These are phyloP conservation scores for Zizania latifolia DNA, from an alignment of 176 grass and related monocot species.

Conservation along the genomic window DNA sequence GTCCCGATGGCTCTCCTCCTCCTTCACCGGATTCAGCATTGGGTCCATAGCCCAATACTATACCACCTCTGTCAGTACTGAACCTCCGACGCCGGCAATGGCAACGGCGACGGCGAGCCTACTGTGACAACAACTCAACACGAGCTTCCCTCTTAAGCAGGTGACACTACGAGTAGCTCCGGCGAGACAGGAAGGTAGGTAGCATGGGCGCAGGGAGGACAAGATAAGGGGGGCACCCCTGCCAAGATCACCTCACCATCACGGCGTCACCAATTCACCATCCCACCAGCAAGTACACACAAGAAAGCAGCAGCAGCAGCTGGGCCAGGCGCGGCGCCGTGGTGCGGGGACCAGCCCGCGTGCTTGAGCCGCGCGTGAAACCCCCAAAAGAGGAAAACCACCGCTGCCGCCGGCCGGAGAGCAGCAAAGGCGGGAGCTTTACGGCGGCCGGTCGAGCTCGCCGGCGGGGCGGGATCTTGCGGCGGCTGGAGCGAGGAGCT, in stretches of 20 bases:
- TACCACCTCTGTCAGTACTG: neutral
- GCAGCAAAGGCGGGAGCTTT: too few relatives aligned
- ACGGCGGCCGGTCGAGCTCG: slow-evolving; percentile 13
- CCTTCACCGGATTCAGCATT: slow-evolving; percentile 54
- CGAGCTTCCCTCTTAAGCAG: neutral
- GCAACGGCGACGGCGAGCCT: too few relatives aligned
- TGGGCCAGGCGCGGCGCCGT: too few relatives aligned
- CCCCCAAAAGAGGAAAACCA: too few relatives aligned
- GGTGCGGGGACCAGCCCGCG: too few relatives aligned
- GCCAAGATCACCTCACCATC: slow-evolving; percentile 8
- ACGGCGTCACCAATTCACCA: neutral
- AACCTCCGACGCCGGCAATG: neutral
- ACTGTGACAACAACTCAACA: neutral
- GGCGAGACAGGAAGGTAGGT: neutral
- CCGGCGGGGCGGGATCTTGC: neutral
- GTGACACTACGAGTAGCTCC: neutral
- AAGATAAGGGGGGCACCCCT: slow-evolving; percentile 24
- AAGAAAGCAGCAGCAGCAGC: neutral
- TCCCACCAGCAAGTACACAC: slow-evolving; percentile 1
- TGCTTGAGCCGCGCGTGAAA: too few relatives aligned
- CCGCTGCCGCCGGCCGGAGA: too few relatives aligned
- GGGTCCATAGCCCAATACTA: slow-evolving; percentile 34
- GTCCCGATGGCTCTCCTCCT: slow-evolving; percentile 41
- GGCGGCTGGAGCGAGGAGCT: neutral
- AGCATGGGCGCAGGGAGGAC: neutral